Percentiles rank a stretch among this genome's conserved stretches.
Evolutionary conservation across 257 asterid species (phyloP).

Genomic region (Solanum stenotomum): DNA sequence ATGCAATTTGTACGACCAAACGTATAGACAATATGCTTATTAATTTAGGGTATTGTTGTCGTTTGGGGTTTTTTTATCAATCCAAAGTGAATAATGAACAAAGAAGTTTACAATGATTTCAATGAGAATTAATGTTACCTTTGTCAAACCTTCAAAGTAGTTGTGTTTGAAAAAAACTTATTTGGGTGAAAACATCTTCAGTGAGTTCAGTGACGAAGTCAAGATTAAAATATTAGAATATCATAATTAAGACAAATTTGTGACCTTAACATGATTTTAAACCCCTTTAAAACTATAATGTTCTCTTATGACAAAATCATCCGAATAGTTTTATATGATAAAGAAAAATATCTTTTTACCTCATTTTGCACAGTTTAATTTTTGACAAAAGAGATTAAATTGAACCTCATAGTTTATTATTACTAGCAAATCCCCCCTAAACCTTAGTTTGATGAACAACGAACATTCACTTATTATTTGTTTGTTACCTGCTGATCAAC

Average conservation of each 20-base stretch:
- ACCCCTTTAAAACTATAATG: background rate
- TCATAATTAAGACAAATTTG: background rate
- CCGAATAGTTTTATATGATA: background rate
- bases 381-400: background rate
- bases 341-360: background rate
- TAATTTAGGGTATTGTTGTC: background rate
- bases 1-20: background rate
- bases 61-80: background rate
- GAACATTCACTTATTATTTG: background rate
- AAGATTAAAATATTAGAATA: too few species aligned
- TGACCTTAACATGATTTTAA: background rate
- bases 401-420: too few species aligned
- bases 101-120: background rate
- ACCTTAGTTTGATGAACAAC: background rate
- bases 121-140: background rate
- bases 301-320: background rate
- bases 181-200: background rate
- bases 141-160: background rate
- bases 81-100: background rate
- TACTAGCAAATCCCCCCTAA: too few species aligned
- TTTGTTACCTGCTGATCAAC: background rate
- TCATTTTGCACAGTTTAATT: background rate
- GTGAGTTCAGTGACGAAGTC: background rate
- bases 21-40: background rate
- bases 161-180: background rate